A percentile compares a stretch with the other conserved stretches of the same genome.
Evolutionary conservation across 2,329 filamentous ascomycete species (phyloP).

Genomic region (Neofusicoccum ribis): DNA sequence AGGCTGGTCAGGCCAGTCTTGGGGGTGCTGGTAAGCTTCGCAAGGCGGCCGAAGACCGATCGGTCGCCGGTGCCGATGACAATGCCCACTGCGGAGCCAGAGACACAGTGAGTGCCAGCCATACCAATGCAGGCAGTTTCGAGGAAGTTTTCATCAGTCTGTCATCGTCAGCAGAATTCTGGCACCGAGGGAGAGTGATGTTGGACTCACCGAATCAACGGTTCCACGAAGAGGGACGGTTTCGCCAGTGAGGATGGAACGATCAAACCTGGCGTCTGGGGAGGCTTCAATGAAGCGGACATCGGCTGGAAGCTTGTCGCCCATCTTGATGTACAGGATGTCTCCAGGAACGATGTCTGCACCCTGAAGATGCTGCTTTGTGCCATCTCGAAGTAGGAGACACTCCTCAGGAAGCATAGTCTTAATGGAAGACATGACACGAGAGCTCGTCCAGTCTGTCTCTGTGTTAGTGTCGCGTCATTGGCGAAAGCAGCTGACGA

Average conservation of each 20-base stretch:
- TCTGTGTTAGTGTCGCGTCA: slow-evolving; percentile 52
- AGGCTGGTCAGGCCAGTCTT: slow-evolving; percentile 68
- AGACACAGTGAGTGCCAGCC: slow-evolving; percentile 77
- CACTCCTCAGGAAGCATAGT: slow-evolving; percentile 77
- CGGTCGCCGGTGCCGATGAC: slow-evolving; percentile 71
- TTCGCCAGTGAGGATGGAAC: slow-evolving; percentile 72
- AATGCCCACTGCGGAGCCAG: slow-evolving; percentile 65
- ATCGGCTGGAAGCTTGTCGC: slow-evolving; percentile 74
- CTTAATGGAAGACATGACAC: slow-evolving; percentile 78
- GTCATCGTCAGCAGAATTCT: not conserved
- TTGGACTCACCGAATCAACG: slow-evolving; percentile 51
- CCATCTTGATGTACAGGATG: slow-evolving; percentile 66
- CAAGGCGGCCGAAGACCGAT: slow-evolving; percentile 74
- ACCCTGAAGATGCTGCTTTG: slow-evolving; percentile 51
- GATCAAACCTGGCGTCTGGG: slow-evolving; percentile 70
- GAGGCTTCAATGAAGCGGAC: slow-evolving; percentile 69
- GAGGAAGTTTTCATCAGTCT: slow-evolving; percentile 67
- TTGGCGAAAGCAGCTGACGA: slow-evolving; percentile 38
- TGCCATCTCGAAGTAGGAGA: slow-evolving; percentile 62
- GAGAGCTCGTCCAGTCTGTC: slow-evolving; percentile 69
- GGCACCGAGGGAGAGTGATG: too few relatives aligned
- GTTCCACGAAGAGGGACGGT: slow-evolving; percentile 64
- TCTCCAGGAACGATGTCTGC: slow-evolving; percentile 71
- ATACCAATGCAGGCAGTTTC: slow-evolving; percentile 75
- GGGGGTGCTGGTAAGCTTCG: slow-evolving; percentile 68